Evolutionary conservation across 129 eudicot genomes (phyloP).

Genomic region (Arctium minus): DNA sequence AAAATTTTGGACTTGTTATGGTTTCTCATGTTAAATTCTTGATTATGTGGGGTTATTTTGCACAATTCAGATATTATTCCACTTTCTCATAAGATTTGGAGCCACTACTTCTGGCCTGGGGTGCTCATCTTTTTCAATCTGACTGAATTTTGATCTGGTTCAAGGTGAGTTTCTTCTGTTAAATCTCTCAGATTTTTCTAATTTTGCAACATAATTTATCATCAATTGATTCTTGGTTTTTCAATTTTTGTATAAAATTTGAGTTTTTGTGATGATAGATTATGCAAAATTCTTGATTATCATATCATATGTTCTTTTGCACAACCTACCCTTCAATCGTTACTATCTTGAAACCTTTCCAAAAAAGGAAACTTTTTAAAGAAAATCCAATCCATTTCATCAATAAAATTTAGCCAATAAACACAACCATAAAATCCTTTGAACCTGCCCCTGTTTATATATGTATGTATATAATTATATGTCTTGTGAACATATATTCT

Average conservation of each 20-base stretch:
- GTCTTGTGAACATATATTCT: background rate
- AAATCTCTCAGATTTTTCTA: background rate
- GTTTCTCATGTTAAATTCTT: background rate
- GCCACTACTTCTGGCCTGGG: background rate
- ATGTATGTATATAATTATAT: background rate
- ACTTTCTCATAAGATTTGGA: constrained; percentile 3
- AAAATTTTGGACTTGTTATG: background rate
- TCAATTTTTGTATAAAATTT: constrained; percentile 3
- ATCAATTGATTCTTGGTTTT: background rate
- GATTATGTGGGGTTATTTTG: background rate
- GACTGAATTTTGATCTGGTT: background rate
- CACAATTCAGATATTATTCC: constrained; percentile 4
- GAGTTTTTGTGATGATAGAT: constrained; percentile 2
- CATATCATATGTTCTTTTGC: background rate
- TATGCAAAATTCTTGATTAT: background rate
- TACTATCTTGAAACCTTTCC: background rate
- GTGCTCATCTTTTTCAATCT: background rate
- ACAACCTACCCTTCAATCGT: background rate
- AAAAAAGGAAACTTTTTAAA: background rate
- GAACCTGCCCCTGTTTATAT: background rate
- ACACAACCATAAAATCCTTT: background rate
- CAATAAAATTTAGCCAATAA: background rate
- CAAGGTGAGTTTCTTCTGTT: constrained; percentile 11
- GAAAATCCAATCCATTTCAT: background rate
- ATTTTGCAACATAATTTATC: background rate